Evolutionary conservation across 352 stramenopile genomes (phyloP), one percentile per base, ranked within the genome.

Genomic region (Peronosclerospora sorghi): DNA sequence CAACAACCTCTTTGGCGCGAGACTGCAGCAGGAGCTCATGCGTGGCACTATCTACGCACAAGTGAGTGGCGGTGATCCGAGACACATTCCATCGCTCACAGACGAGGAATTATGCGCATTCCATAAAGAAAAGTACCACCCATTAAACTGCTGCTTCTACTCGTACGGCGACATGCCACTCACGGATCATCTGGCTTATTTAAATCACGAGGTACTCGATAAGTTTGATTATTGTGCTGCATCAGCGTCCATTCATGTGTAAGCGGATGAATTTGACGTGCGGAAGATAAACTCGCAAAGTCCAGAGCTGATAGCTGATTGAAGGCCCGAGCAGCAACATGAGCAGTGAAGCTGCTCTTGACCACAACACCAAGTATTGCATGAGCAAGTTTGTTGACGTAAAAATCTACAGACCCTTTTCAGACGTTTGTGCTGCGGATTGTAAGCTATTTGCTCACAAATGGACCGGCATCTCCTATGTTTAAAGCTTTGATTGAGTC

Each of bases 21-120:
- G 80, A 38, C 65, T 95, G 32, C 92, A 98, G 62, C 69, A 90
- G 45, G 77, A 74, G 30, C 68, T 98, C 21, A 95, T 98, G 54
- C 60, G 95, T 63, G 69, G 86, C 58, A 61, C 70, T 20, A 83
- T 88, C 56, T 92, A 92, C 46, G 67, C 78, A 35, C 75, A 93
- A 48, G 70, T 90, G 47, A 90, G 79, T 44, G 80, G 80, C 13
- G 80, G 79, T 1, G 70, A 87, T 44, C 83, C 83, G 14, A 52
- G 57, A 6, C 36, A 68, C 20, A 91, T 92, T 57, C 74, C 77
- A 0, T 66, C 68, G 7, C 64, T 93, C 43, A 82, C 72, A 38
- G 88, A 94, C 51, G 62, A 76, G 4, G 66, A 90, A 34, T 54
- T 95, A 7, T 56, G 73, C 8, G 59, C 53, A 10, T 96, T 96